Base-by-base conservation (phyloP, 164 flowering plant genomes). In the Tetrastigma voinierianum region DNA sequence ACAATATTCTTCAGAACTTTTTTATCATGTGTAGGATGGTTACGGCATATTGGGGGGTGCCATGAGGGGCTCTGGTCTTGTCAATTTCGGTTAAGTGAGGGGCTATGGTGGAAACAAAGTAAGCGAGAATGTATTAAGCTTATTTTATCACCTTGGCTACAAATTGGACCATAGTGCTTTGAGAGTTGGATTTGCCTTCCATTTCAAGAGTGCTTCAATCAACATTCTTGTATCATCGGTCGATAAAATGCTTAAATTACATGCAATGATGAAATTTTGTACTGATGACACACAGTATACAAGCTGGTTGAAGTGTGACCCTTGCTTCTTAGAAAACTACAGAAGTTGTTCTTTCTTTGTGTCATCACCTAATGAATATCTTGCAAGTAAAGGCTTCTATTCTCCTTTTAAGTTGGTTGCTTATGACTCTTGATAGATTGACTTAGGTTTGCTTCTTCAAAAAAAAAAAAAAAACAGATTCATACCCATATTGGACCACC, bases 11-110 rank as follows among this genome's bases (percentile, higher is more conserved):
- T 25, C 9, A 4, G 23, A 51, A 23, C 9, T n/a, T 18, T 18
- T 24, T 9, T 15, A 23, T 24, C 24, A 10, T n/a, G n/a, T 67
- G 32, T 70, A 95, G 98, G 97, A 90, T 90, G 46, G 89, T 92
- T 64, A n/a, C 84, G 86, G 47, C 97, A 95, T 78, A 76, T 70
- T 97, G 98, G 11, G 98, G 11, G 94, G 97, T 68, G 83, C 97
- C 51, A 87, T 92, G 91, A 83, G 96, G 96, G 74, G 99, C 73
- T 83, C 98, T 70, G 99, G 96, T 10, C 99, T 17, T 98, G 92
- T 23, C 97, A 78, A 73, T 95, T 18, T 84, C 97, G n/a, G n/a
- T 92, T 70, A n/a, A n/a, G n/a, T 77, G 88, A 48, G n/a, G 97
- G 92, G 51, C 78, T 19, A 78, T 86, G 86, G 82, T 80, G 46